phyloP scores from a whole-genome alignment of 2,329 filamentous ascomycete species.

The Nigrograna mackinnonii region DNA sequence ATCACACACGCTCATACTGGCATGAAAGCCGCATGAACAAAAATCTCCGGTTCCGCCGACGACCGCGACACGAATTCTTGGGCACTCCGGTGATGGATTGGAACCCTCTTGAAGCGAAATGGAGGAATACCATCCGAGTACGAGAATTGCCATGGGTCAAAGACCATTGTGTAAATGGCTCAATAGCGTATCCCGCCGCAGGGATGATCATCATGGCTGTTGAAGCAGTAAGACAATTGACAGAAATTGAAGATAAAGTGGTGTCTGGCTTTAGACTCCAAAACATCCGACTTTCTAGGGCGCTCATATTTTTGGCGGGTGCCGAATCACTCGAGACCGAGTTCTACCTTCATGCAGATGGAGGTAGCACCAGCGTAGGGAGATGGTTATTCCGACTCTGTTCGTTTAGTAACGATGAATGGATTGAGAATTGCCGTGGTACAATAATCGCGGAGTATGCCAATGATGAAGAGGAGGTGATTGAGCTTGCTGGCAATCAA shows the following conservation, averaged over 20 bases:
- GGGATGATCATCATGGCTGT: constrained; percentile 5
- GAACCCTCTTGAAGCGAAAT: constrained; percentile 23
- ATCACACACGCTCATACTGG: constrained; percentile 34
- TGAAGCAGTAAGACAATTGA: constrained; percentile 1
- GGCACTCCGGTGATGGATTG: constrained; percentile 8
- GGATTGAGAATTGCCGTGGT: constrained; percentile 2
- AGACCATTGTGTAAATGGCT: constrained; percentile 2
- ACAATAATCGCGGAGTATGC: background rate
- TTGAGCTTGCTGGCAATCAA: background rate
- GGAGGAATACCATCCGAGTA: constrained; percentile 40
- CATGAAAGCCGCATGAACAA: constrained; percentile 20
- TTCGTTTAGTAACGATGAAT: background rate
- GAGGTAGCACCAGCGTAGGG: background rate
- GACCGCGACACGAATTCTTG: constrained; percentile 16
- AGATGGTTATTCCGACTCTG: constrained; percentile 5
- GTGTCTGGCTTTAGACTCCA: background rate
- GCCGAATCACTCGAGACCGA: background rate
- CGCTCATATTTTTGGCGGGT: background rate
- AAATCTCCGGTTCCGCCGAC: constrained; percentile 16
- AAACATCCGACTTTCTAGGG: background rate
- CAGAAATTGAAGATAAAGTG: too few species aligned
- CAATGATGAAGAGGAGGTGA: background rate
- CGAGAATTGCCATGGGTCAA: constrained; percentile 21
- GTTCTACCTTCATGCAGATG: background rate
- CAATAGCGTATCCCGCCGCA: constrained; percentile 1